phyloP scores from a whole-genome alignment of 148 eudicot genomes.

The Amaranthus hypochondriacus region DNA sequence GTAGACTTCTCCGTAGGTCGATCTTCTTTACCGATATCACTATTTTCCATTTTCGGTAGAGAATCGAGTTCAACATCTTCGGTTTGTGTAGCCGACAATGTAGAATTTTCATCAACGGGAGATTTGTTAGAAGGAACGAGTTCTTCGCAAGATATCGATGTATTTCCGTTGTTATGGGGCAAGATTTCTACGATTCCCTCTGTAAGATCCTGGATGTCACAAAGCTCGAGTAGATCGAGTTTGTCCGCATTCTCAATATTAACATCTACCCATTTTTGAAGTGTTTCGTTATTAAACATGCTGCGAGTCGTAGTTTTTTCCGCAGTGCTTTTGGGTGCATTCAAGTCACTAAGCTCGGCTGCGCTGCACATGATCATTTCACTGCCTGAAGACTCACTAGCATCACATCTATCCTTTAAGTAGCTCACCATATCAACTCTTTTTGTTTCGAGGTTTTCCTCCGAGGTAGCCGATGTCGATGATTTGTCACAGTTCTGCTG shows the following conservation, averaged over 20 bases:
- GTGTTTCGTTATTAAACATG: conserved; percentile 15
- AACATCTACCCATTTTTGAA: conserved; percentile 33
- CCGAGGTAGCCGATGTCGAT: conserved; percentile 31
- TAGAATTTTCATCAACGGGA: conserved; percentile 26
- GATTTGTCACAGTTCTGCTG: conserved; percentile 34
- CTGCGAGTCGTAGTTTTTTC: conserved; percentile 17
- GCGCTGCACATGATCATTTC: conserved; percentile 37
- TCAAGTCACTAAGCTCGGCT: conserved; percentile 37
- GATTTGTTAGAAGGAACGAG: conserved; percentile 18
- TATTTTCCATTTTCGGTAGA: conserved; percentile 16
- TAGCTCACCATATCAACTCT: conserved; percentile 82
- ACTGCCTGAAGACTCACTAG: conserved; percentile 41
- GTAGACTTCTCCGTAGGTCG: conserved; percentile 7
- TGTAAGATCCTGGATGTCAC: conserved; percentile 14
- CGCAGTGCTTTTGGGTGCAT: conserved; percentile 31
- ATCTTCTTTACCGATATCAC: conserved; percentile 14
- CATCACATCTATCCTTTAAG: conserved; percentile 43
- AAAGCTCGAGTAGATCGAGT: conserved; percentile 6
- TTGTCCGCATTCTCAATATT: conserved; percentile 31
- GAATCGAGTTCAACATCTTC: conserved; percentile 29
- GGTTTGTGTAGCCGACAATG: conserved; percentile 16
- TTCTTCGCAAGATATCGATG: conserved; percentile 21
- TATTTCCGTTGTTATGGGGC: conserved; percentile 12
- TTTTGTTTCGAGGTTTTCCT: conserved; percentile 69
- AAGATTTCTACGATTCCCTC: conserved; percentile 18